These are phyloP conservation scores for Floccularia luteovirens DNA, from an alignment of 768 basidiomycete species.

Conservation along the genomic window DNA sequence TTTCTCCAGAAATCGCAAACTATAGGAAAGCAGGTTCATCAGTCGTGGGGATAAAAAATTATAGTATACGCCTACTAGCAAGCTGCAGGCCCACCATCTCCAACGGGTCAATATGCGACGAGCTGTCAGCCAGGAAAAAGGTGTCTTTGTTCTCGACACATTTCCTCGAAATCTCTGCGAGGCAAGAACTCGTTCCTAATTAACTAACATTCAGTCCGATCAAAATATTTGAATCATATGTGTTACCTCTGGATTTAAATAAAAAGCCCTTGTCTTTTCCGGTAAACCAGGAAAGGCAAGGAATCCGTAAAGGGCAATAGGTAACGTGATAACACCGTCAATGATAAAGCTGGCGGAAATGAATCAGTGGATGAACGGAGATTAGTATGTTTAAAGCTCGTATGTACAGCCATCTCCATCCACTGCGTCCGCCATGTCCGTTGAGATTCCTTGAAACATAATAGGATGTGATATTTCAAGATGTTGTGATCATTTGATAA, in stretches of 20 bases:
- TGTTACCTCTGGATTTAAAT: slow-evolving; percentile 47
- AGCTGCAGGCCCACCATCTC: slow-evolving; percentile 64
- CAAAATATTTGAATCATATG: background rate
- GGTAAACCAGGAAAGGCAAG: slow-evolving; percentile 69
- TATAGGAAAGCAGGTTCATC: slow-evolving; percentile 11
- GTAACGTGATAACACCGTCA: slow-evolving; percentile 64
- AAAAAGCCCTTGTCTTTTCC: slow-evolving; percentile 53
- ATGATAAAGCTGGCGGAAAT: slow-evolving; percentile 45
- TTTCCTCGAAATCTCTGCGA: slow-evolving; percentile 35
- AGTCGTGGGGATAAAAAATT: background rate
- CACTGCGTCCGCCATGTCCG: slow-evolving; percentile 43
- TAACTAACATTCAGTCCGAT: background rate
- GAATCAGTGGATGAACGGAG: slow-evolving; percentile 3
- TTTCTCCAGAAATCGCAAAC: slow-evolving; percentile 63
- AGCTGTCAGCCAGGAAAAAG: slow-evolving; percentile 38
- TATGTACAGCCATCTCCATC: slow-evolving; percentile 62
- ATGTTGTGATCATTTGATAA: background rate
- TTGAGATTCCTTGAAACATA: slow-evolving; percentile 34
- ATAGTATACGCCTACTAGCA: slow-evolving; percentile 35
- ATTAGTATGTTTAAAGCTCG: background rate
- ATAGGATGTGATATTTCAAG: background rate
- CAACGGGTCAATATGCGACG: slow-evolving; percentile 48
- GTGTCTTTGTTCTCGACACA: slow-evolving; percentile 30
- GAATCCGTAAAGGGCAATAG: slow-evolving; percentile 67
- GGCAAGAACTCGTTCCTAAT: slow-evolving; percentile 48